Evolutionary conservation across 2,329 filamentous ascomycete species (phyloP).

Genomic region (Curvularia verruculosa): DNA sequence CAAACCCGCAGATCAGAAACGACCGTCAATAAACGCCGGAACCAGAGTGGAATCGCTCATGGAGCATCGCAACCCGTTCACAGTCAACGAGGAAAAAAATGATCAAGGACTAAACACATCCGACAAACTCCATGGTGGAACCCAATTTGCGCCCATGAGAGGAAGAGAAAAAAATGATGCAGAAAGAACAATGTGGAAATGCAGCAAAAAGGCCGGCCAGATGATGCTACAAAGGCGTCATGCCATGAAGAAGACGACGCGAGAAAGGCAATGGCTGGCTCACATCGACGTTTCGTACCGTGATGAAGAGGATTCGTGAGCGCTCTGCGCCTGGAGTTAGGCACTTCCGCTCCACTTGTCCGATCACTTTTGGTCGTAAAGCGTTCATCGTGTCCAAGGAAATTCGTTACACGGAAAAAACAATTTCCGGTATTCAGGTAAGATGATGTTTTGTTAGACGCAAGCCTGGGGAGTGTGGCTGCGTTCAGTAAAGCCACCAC

Average conservation of each 20-base stretch:
- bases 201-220: conserved; percentile 40
- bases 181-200: conserved; percentile 43
- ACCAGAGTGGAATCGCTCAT: conserved; percentile 40
- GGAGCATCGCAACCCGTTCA: conserved; percentile 44
- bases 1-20: conserved; percentile 31
- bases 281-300: conserved; percentile 39
- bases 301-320: conserved; percentile 43
- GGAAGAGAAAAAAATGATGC: conserved; percentile 43
- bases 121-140: conserved; percentile 28
- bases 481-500: conserved; percentile 53
- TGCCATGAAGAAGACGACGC: conserved; percentile 20
- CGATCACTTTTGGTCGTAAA: conserved; percentile 42
- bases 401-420: conserved; percentile 40
- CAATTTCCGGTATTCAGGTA: conserved; percentile 15
- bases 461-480: conserved; percentile 54
- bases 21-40: conserved; percentile 32
- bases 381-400: conserved; percentile 45
- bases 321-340: conserved; percentile 31
- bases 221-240: conserved; percentile 34
- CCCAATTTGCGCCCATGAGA: conserved; percentile 30
- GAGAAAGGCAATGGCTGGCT: conserved; percentile 28
- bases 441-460: conserved; percentile 30
- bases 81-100: conserved; percentile 23
- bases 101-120: conserved; percentile 26
- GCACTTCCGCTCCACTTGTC: conserved; percentile 47